A percentile compares a stretch with the other conserved stretches of the same genome.
Conservation (phyloP, 108 stramenopile species). For the Epithemia pelagica region DNA sequence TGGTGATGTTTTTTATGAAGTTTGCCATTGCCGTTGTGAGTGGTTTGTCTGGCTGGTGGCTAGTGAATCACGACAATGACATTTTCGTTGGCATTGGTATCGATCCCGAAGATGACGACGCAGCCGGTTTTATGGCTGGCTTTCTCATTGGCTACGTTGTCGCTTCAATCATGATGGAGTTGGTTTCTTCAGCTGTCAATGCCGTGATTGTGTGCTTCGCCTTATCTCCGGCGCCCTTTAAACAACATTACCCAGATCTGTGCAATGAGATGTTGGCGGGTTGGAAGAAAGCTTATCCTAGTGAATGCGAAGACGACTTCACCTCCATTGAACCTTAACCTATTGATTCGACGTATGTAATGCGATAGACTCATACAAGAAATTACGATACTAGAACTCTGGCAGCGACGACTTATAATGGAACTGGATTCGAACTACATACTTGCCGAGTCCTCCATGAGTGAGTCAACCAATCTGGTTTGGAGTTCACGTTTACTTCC, state of each 20-base stretch:
- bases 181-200: slow-evolving; percentile 64
- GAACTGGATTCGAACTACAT: no score
- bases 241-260: slow-evolving; percentile 35
- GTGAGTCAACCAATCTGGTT: slow-evolving; percentile 43
- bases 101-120: neutral
- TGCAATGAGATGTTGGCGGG: slow-evolving; percentile 50
- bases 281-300: slow-evolving; percentile 64
- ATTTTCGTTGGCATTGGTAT: neutral
- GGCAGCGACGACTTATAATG: no score
- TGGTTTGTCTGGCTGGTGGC: slow-evolving; percentile 9
- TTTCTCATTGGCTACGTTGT: slow-evolving; percentile 57
- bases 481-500: slow-evolving; percentile 59
- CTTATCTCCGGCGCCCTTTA: slow-evolving; percentile 37
- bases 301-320: slow-evolving; percentile 31
- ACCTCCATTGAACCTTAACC: no score
- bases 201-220: slow-evolving; percentile 82
- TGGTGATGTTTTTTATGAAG: slow-evolving; percentile 47
- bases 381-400: no score
- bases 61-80: slow-evolving; percentile 12
- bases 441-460: slow-evolving; percentile 34
- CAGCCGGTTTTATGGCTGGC: slow-evolving; percentile 2
- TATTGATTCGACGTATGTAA: no score
- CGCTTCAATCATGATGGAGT: slow-evolving; percentile 48
- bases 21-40: neutral
- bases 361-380: no score